phyloP scores from a whole-genome alignment of 768 basidiomycete species.

The Termitomyces sp. region DNA sequence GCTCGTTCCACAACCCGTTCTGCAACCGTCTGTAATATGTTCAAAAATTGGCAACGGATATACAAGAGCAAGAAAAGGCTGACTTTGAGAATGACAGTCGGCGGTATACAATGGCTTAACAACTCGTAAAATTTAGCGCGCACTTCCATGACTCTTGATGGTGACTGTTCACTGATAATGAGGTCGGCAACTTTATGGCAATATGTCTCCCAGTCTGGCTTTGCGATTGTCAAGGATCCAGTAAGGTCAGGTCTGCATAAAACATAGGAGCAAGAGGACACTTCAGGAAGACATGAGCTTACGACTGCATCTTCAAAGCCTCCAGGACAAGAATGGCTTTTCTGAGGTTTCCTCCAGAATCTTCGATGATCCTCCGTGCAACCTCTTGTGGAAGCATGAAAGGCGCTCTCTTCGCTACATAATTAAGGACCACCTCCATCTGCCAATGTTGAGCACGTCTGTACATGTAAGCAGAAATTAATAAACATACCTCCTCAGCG shows the following conservation, averaged over 20 bases:
- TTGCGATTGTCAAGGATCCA: constrained; percentile 78
- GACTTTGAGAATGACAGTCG: constrained; percentile 88
- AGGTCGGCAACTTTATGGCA: constrained; percentile 89
- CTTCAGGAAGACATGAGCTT: constrained; percentile 23
- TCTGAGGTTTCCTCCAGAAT: constrained; percentile 87
- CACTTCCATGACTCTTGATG: constrained; percentile 87
- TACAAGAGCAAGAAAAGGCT: constrained; percentile 15
- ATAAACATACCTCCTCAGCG: constrained; percentile 58
- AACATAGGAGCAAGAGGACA: not conserved
- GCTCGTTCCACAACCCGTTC: constrained; percentile 84
- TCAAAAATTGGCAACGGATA: constrained; percentile 25
- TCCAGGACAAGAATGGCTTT: constrained; percentile 95
- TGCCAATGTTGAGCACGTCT: constrained; percentile 24
- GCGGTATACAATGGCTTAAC: constrained; percentile 95
- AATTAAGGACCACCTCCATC: constrained; percentile 78
- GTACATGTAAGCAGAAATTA: not conserved
- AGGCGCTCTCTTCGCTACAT: constrained; percentile 76
- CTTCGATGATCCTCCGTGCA: constrained; percentile 69
- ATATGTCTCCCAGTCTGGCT: constrained; percentile 99
- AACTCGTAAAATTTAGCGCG: constrained; percentile 93
- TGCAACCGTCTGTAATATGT: constrained; percentile 64
- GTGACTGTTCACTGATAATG: constrained; percentile 87
- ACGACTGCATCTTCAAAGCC: constrained; percentile 97
- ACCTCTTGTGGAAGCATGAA: constrained; percentile 82
- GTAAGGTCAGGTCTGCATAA: constrained; percentile 71